Evolutionary conservation across 1,139 yeast species (phyloP), one percentile per base, ranked within the genome.

Genomic region (Blastobotrys arbuscula): DNA sequence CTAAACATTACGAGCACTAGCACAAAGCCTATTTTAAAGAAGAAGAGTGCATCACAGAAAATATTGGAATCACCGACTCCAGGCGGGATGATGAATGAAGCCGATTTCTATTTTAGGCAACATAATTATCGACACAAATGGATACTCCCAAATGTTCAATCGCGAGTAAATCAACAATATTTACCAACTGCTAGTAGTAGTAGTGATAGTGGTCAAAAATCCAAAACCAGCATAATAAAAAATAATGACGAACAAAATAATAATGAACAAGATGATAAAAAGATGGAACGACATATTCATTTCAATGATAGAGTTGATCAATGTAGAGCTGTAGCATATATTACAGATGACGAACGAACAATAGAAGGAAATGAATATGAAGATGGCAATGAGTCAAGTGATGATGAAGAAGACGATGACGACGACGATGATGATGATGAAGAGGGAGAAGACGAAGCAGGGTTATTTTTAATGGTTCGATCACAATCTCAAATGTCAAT

Each of bases 301-400:
- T 92, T 92, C 68, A 90, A 84, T 62, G 95, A 88, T 61, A 80
- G 89, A 51, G 98, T 92, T 24, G 90, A 86, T 63, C 97, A 92
- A 67, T 90, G 97, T 65, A 79, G 85, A 52, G 64, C 87, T 18
- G 80, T 81, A 53, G 62, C 66, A 15, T 62, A 68, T 9, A 73
- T 69, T 44, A 70, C 72, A 41, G 60, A 59, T 23, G 64, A 62
- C 24, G 50, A 50, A 15, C 53, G n/a, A 13, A 10, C 9, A 24
- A 7, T 28, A 28, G 42, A 51, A 6, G 37, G 26, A n/a, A 8
- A 18, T n/a, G 10, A 19, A 10, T 66, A 62, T 30, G 64, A 57
- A 12, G 66, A 62, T 30, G 63, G 56, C 13, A 67, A 64, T 16
- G 66, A 59, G 26, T 13, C 16, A 8, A n/a, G 30, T 21, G 66